Evolutionary conservation across 768 basidiomycete genomes (phyloP), one percentile per base, ranked within the genome.

Genomic region (Suillus hirtellus): DNA sequence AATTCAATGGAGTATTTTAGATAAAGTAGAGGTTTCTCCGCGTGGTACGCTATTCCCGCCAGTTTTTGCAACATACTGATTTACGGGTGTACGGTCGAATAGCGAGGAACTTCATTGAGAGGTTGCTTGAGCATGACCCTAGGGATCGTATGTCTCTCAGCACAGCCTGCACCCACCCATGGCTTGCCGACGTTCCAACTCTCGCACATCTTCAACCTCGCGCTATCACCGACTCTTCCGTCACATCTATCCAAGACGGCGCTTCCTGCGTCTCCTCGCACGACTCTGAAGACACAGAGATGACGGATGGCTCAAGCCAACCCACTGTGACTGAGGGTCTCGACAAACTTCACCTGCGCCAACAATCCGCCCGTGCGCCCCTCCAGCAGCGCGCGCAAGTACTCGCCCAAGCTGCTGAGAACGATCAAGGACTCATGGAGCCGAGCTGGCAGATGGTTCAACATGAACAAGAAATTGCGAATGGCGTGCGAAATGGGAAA

Each of bases 151-250:
- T 96, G 83, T 86, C 88, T 7, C 81, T 95, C 64, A 77, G 80
- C 3, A 80, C 84, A 0, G 89, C 95, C 0, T 81, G 91, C 11
- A 34, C 74, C 0, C 95, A 98, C 68, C 85, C 86, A 1, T 99
- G 96, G 96, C 81, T 98, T 3, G 34, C 3, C 70, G 60, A 34
- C 19, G 43, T 4, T 35, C 52, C 52, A n/a, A 53, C 52, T 12
- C 52, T 53, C 0, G 4, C 4, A 8, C 21, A 34, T 31, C 35
- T 59, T 34, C 46, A 19, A 7, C 38, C 43, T n/a, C 65, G 64
- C 35, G 59, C 49, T 21, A 61, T 62, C 59, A 60, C 67, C 4
- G 65, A n/a, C 24, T 67, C 73, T 12, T 65, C 70, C 27, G n/a
- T 71, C 34, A 63, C 70, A 14, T 70, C 69, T 12, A 34, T 74